These are phyloP conservation scores for Schoenoplectus tabernaemontani DNA, from an alignment of 202 grass and related monocot genomes.

Conservation along the genomic window DNA sequence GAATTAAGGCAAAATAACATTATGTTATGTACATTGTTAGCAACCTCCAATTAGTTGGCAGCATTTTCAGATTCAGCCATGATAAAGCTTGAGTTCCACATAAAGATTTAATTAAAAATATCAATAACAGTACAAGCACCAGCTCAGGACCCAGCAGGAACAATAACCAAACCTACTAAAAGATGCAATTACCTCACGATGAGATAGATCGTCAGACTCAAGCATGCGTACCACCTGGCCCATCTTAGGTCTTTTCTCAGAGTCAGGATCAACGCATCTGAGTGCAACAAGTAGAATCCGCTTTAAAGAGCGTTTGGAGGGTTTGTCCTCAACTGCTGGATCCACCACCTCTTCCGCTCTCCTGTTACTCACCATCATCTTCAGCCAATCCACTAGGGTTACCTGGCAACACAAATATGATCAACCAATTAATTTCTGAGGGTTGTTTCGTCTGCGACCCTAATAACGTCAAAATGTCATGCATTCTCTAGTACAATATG, in stretches of 20 bases:
- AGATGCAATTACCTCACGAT: constrained; percentile 56
- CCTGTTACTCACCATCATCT: constrained; percentile 70
- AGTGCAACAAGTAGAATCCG: constrained; percentile 60
- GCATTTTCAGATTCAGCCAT: not conserved
- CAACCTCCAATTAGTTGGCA: not conserved
- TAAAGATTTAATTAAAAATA: not conserved
- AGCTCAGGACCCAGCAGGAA: not conserved
- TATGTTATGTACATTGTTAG: too few species aligned
- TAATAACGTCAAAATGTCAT: too few species aligned
- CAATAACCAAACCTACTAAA: not conserved
- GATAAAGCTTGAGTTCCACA: too few species aligned
- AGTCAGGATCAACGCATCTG: constrained; percentile 80
- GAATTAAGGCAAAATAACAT: not conserved
- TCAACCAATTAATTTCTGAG: not conserved
- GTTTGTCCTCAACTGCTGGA: constrained; percentile 45
- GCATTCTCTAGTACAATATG: too few species aligned
- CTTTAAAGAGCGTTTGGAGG: constrained; percentile 58
- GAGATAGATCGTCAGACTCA: constrained; percentile 67
- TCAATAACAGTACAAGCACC: not conserved
- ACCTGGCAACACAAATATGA: constrained; percentile 32
- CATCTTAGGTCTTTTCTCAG: constrained; percentile 89
- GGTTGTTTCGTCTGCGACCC: too few species aligned
- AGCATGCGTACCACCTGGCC: constrained; percentile 83
- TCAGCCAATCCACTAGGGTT: constrained; percentile 92
- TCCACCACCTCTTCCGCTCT: constrained; percentile 90